Conservation (phyloP, 2,329 filamentous ascomycete genomes). For the Ophiocordyceps robertsii region DNA sequence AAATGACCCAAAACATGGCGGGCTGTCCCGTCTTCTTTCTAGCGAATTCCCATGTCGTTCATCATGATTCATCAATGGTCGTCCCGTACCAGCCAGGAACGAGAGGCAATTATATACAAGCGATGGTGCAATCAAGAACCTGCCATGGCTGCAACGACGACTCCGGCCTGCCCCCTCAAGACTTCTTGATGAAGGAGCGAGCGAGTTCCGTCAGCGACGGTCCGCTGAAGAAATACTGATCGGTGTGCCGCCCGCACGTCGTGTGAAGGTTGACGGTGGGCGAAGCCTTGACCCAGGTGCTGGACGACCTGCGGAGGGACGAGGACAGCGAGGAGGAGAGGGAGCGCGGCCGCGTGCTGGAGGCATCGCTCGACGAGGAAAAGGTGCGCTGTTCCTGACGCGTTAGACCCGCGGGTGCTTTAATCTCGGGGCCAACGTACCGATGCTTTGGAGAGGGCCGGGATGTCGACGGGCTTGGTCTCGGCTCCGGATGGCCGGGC, state of each 20-base stretch:
- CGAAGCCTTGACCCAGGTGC: constrained; percentile 20
- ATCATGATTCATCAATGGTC: constrained; percentile 5
- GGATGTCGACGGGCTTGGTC: too few species aligned
- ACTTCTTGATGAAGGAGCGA: constrained; percentile 23
- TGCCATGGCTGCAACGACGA: not conserved
- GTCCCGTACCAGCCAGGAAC: constrained; percentile 15
- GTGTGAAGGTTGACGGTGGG: constrained; percentile 37
- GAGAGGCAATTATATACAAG: constrained; percentile 4
- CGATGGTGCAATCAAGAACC: constrained; percentile 1
- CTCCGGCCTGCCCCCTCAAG: constrained; percentile 3
- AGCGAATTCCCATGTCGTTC: not conserved
- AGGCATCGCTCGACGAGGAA: constrained; percentile 16
- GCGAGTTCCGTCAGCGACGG: constrained; percentile 30
- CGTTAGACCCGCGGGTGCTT: constrained; percentile 8
- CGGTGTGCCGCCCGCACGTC: constrained; percentile 40
- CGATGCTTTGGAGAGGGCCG: too few species aligned
- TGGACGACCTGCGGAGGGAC: constrained; percentile 16
- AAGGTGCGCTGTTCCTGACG: constrained; percentile 11
- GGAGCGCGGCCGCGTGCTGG: constrained; percentile 2
- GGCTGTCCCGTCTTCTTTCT: too few species aligned
- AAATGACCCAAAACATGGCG: too few species aligned
- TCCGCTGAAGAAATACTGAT: constrained; percentile 38
- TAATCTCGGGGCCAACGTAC: not conserved
- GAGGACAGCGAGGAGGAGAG: constrained; percentile 10
- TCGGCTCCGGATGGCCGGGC: too few species aligned